A percentile compares a stretch with the other conserved stretches of the same genome.
Conservation (phyloP, 2,329 filamentous ascomycete genomes). For the Paecilomyces dactylethromorphus region DNA sequence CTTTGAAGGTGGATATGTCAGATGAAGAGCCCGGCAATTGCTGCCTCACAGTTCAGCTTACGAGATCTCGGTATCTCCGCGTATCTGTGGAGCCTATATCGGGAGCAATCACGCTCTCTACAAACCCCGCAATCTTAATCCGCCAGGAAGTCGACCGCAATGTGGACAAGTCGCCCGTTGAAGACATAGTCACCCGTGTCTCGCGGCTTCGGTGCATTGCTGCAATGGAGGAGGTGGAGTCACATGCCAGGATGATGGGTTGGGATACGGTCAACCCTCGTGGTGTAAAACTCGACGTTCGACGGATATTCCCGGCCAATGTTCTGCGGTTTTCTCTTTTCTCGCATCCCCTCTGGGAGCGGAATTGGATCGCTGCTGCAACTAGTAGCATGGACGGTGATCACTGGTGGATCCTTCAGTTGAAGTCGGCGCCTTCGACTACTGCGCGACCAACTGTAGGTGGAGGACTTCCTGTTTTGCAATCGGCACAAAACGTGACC, state of each 20-base stretch:
- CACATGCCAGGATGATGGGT: slow-evolving; percentile 26
- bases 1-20: slow-evolving; percentile 53
- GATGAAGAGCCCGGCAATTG: slow-evolving; percentile 60
- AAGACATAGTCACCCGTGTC: slow-evolving; percentile 33
- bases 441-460: slow-evolving; percentile 4
- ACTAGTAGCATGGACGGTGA: slow-evolving; percentile 67
- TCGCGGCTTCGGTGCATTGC: slow-evolving; percentile 31
- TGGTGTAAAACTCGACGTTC: slow-evolving; percentile 40
- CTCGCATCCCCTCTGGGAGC: slow-evolving; percentile 62
- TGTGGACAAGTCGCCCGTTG: slow-evolving; percentile 36
- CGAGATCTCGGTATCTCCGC: slow-evolving; percentile 52
- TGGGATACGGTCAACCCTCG: slow-evolving; percentile 32
- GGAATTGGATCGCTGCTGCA: slow-evolving; percentile 65
- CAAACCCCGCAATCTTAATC: slow-evolving; percentile 51
- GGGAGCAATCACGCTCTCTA: slow-evolving; percentile 66
- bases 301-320: slow-evolving; percentile 57
- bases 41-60: slow-evolving; percentile 62
- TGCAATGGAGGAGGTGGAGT: slow-evolving; percentile 35
- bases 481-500: slow-evolving; percentile 23
- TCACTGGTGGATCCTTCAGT: slow-evolving; percentile 65
- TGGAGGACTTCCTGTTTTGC: slow-evolving; percentile 11
- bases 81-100: slow-evolving; percentile 70
- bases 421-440: slow-evolving; percentile 14
- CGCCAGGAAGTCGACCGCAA: slow-evolving; percentile 63
- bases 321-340: slow-evolving; percentile 63